Base-by-base conservation (phyloP, 2,329 filamentous ascomycete genomes). In the Colletotrichum higginsianum region DNA sequence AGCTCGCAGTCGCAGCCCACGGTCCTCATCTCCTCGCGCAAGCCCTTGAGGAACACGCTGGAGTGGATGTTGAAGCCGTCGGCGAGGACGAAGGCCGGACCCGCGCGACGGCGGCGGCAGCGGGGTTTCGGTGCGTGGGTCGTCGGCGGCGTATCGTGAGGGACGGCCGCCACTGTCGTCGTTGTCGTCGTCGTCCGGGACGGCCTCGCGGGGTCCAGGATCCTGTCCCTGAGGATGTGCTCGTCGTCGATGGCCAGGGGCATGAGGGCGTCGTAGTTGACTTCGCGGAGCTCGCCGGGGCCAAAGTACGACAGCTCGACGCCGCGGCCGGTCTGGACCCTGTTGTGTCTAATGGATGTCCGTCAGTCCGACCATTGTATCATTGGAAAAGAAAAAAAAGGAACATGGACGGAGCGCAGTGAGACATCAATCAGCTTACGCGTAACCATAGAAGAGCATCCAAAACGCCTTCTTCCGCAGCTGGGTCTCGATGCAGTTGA, bases 391-490 rank as follows among this genome's bases (percentile, higher is more conserved):
- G 26, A 26, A 4, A 26, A 4, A 26, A 26, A 26, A 9, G 30
- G 3, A 30, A 30, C 30, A 30, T 4, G 30, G 30, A 30, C 6
- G 30, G 30, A 4, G 30, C 5, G 30, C 30, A 30, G 30, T 30
- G 30, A 30, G 30, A 12, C 11, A 4, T n/a, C 16, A 11, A 21
- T 38, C 21, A 5, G 38, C 74, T 52, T 44, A 77, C 75, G 74
- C 73, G 42, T 78, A 81, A 1, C 73, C 74, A 50, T 82, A 82
- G 18, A 82, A 81, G 11, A 79, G 75, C 15, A 82, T 67, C 79
- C 80, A 82, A 50, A 82, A 82, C 0, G 77, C 80, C 67, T 81
- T 82, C 61, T 82, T 82, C 13, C 81, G 74, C 3, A 82, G 72
- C 52, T 82, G 81, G 0, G 76, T 78, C 61, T 82, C 79, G 16